Evolutionary conservation across 768 basidiomycete species (phyloP).

Genomic region (Xerocomellus intermedius): DNA sequence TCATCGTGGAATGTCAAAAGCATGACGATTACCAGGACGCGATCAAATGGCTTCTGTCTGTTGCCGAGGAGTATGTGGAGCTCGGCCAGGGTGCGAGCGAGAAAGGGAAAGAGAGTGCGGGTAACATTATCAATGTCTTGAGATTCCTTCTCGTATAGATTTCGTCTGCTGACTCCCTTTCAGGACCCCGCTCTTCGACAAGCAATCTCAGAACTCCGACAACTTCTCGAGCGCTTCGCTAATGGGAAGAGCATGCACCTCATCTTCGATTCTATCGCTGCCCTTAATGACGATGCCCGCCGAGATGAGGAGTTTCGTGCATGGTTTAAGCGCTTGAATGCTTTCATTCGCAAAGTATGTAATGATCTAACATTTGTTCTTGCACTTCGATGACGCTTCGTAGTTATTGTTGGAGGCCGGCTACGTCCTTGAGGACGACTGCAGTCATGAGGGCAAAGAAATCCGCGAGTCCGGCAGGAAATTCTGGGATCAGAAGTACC

Average conservation of each 20-base stretch:
- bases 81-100: conserved; percentile 45
- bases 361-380: not conserved
- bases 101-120: conserved; percentile 31
- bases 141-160: not conserved
- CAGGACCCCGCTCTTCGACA: conserved; percentile 57
- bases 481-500: conserved; percentile 78
- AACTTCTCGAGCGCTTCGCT: conserved; percentile 89
- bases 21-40: conserved; percentile 88
- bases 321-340: conserved; percentile 68
- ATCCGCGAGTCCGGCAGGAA: conserved; percentile 68
- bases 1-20: conserved; percentile 88
- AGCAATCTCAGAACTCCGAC: conserved; percentile 64
- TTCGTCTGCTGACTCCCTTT: conserved; percentile 14
- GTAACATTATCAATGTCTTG: conserved; percentile 14
- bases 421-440: conserved; percentile 80
- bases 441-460: conserved; percentile 57
- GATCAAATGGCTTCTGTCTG: conserved; percentile 68
- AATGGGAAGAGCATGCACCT: conserved; percentile 64
- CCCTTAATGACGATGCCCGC: conserved; percentile 69
- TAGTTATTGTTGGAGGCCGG: conserved; percentile 77
- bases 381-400: not conserved
- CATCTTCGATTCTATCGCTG: conserved; percentile 68
- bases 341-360: conserved; percentile 63
- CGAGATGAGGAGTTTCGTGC: conserved; percentile 70
- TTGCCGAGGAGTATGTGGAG: conserved; percentile 58